Conservation (phyloP, 75 land plant genomes). For the Adiantum capillusveneris region DNA sequence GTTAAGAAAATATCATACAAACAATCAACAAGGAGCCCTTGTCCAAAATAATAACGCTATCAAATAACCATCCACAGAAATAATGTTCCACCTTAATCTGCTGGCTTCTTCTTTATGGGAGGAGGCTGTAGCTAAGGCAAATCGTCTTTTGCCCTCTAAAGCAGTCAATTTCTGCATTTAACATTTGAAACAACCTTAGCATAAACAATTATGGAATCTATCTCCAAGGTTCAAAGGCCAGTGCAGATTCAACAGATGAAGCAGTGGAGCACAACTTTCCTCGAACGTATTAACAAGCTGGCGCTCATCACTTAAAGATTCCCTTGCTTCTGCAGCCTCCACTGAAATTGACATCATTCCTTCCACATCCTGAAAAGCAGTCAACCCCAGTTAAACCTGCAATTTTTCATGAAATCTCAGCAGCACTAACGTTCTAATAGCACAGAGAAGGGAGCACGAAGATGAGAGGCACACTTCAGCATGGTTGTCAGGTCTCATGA, state of each 20-base stretch:
- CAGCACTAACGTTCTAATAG: too few relatives aligned
- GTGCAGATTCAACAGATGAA: too few relatives aligned
- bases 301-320: constrained; percentile 77
- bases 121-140: constrained; percentile 94
- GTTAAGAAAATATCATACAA: constrained; percentile 3
- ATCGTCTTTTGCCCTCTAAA: constrained; percentile 88
- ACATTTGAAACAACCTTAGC: too few relatives aligned
- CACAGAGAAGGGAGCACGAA: too few relatives aligned
- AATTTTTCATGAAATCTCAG: background rate
- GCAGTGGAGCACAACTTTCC: too few relatives aligned
- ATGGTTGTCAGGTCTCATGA: too few relatives aligned
- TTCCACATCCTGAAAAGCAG: constrained; percentile 70
- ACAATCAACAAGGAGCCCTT: too few relatives aligned
- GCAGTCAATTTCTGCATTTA: constrained; percentile 69
- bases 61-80: background rate
- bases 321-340: constrained; percentile 88
- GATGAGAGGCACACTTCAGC: too few relatives aligned
- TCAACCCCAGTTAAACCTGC: background rate
- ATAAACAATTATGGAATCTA: too few relatives aligned
- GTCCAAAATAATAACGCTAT: too few relatives aligned
- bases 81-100: constrained; percentile 64
- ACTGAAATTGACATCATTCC: constrained; percentile 99
- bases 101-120: constrained; percentile 93
- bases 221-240: too few relatives aligned
- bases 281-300: constrained; percentile 88